These are phyloP conservation scores for Hippophae tibetana DNA, from an alignment of 306 rosid species.

Conservation along the genomic window DNA sequence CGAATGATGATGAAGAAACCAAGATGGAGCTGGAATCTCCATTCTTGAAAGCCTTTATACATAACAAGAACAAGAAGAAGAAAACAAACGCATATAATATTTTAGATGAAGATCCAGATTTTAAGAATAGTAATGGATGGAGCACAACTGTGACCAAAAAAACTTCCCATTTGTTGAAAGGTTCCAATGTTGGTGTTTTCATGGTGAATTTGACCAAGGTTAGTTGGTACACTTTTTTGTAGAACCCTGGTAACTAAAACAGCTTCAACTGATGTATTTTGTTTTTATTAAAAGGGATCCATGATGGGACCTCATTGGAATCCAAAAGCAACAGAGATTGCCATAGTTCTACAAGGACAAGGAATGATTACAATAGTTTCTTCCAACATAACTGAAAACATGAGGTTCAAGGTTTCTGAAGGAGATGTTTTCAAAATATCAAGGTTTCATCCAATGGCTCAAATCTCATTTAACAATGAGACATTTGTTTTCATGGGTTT, in stretches of 20 bases:
- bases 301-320: conserved; percentile 97
- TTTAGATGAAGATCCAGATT: conserved; percentile 43
- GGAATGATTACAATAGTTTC: conserved; percentile 69
- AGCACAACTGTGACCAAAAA: conserved; percentile 51
- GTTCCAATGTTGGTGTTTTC: conserved; percentile 46
- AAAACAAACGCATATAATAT: conserved; percentile 32
- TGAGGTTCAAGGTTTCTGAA: conserved; percentile 50
- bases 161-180: conserved; percentile 26
- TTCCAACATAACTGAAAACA: conserved; percentile 29
- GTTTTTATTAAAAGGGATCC: conserved; percentile 37
- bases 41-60: conserved; percentile 23
- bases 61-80: conserved; percentile 24
- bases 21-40: conserved; percentile 39
- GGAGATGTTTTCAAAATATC: conserved; percentile 74
- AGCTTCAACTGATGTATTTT: no score
- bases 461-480: conserved; percentile 57
- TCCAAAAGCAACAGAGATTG: conserved; percentile 61
- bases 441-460: conserved; percentile 85
- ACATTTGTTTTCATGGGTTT: conserved; percentile 74
- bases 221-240: not conserved
- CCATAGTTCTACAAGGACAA: conserved; percentile 46
- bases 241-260: not conserved
- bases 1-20: conserved; percentile 1
- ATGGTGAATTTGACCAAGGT: conserved; percentile 74
- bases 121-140: conserved; percentile 59